phyloP scores from a whole-genome alignment of 1,284 basidiomycete species.

The Trametes versicolor region DNA sequence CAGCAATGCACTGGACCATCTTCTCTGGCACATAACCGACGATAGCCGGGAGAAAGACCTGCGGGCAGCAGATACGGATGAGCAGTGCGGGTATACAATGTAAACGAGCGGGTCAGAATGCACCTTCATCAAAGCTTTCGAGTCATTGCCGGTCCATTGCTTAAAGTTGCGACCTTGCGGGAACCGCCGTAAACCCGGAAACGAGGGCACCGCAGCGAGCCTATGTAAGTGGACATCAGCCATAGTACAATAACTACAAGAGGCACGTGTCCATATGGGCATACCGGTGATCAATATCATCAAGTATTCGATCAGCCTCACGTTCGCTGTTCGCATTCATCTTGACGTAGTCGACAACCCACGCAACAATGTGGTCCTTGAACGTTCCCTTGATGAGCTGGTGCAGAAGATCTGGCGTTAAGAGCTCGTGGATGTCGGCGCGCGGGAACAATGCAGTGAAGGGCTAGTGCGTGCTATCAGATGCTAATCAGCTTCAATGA shows the following conservation, averaged over 20 bases:
- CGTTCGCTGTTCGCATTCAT: neutral
- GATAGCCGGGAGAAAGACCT: constrained; percentile 33
- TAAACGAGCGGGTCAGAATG: too few relatives aligned
- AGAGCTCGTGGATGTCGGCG: constrained; percentile 26
- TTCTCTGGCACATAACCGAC: constrained; percentile 26
- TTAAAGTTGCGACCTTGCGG: constrained; percentile 26
- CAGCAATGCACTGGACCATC: constrained; percentile 22
- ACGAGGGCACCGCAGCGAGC: neutral
- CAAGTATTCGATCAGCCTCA: neutral
- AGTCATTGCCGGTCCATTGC: constrained; percentile 40
- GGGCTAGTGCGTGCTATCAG: too few relatives aligned
- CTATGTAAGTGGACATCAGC: neutral
- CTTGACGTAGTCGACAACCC: constrained; percentile 22
- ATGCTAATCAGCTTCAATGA: too few relatives aligned
- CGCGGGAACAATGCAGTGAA: constrained; percentile 21
- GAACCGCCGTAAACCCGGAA: constrained; percentile 23
- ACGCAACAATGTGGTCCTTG: constrained; percentile 36
- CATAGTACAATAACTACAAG: too few relatives aligned
- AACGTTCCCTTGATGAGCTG: constrained; percentile 22
- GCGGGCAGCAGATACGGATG: neutral
- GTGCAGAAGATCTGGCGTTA: constrained; percentile 21
- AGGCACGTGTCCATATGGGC: too few relatives aligned
- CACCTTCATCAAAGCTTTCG: constrained; percentile 39
- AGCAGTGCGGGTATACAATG: too few relatives aligned
- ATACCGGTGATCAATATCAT: neutral